phyloP scores from a whole-genome alignment of 345 rosid genomes.

The Lumnitzera racemosa region DNA sequence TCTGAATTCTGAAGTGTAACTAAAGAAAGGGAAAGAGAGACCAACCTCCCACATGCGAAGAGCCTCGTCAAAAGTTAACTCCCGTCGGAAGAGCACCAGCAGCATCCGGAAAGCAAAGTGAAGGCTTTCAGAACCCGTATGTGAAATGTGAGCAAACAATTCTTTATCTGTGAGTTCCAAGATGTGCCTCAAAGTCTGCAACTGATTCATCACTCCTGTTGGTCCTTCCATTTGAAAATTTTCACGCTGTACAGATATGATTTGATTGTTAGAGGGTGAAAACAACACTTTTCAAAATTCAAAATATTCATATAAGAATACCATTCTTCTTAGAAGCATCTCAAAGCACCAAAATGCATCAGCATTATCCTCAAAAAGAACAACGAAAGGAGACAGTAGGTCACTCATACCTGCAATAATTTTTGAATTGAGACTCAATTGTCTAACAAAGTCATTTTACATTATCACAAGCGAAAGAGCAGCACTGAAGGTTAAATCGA shows the following conservation, averaged over 20 bases:
- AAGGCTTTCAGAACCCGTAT: constrained; percentile 91
- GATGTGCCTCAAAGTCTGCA: constrained; percentile 77
- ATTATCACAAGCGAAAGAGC: background rate
- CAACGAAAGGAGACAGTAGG: constrained; percentile 84
- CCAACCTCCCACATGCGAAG: constrained; percentile 97
- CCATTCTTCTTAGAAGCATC: constrained; percentile 96
- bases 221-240: constrained; percentile 94
- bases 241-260: constrained; percentile 45
- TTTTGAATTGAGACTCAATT: background rate
- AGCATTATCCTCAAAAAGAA: constrained; percentile 84
- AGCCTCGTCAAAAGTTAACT: constrained; percentile 68
- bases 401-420: constrained; percentile 83
- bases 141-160: constrained; percentile 65
- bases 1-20: background rate
- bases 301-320: constrained; percentile 17
- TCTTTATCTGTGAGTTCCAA: constrained; percentile 75
- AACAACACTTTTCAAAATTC: background rate
- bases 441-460: background rate
- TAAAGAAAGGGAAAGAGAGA: background rate
- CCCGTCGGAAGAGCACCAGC: constrained; percentile 79
- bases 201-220: constrained; percentile 85
- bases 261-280: constrained; percentile 1
- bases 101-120: constrained; percentile 97
- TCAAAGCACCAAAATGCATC: constrained; percentile 99
- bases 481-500: constrained; percentile 1